Percentiles rank a stretch among this genome's conserved stretches.
Evolutionary conservation across 2,329 filamentous ascomycete genomes (phyloP).

Genomic region (Tympanopsis confertula): DNA sequence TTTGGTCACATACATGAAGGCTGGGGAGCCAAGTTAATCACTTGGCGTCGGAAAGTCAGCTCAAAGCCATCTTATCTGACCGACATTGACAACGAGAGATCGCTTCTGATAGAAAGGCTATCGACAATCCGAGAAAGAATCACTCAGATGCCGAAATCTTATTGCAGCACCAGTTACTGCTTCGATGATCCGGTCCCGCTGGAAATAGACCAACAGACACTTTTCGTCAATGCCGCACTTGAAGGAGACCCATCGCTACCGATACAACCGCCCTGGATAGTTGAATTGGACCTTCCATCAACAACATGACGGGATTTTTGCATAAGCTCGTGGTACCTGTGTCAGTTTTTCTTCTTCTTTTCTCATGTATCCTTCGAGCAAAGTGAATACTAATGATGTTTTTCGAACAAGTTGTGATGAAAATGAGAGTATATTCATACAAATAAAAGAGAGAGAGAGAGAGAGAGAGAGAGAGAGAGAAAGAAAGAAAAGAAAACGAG

Average conservation of each 20-base stretch:
- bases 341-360: too few species aligned
- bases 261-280: slow-evolving; percentile 37
- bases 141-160: slow-evolving; percentile 15
- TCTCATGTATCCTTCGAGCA: too few species aligned
- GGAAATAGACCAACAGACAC: slow-evolving; percentile 30
- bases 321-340: too few species aligned
- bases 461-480: too few species aligned
- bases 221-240: slow-evolving; percentile 50
- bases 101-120: slow-evolving; percentile 21
- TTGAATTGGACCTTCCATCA: slow-evolving; percentile 31
- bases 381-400: too few species aligned
- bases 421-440: too few species aligned
- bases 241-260: slow-evolving; percentile 27
- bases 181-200: slow-evolving; percentile 17
- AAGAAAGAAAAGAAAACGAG: too few species aligned
- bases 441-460: too few species aligned
- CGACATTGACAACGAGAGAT: slow-evolving; percentile 28
- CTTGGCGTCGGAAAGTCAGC: slow-evolving; percentile 29
- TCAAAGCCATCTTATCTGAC: slow-evolving; percentile 28
- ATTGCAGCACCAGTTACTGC: slow-evolving; percentile 25
- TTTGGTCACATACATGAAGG: slow-evolving; percentile 49
- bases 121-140: slow-evolving; percentile 10
- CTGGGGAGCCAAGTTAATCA: slow-evolving; percentile 42
- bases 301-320: too few species aligned
- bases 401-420: too few species aligned